Conservation (phyloP, 2,329 filamentous ascomycete genomes). For the Thelonectria olida region DNA sequence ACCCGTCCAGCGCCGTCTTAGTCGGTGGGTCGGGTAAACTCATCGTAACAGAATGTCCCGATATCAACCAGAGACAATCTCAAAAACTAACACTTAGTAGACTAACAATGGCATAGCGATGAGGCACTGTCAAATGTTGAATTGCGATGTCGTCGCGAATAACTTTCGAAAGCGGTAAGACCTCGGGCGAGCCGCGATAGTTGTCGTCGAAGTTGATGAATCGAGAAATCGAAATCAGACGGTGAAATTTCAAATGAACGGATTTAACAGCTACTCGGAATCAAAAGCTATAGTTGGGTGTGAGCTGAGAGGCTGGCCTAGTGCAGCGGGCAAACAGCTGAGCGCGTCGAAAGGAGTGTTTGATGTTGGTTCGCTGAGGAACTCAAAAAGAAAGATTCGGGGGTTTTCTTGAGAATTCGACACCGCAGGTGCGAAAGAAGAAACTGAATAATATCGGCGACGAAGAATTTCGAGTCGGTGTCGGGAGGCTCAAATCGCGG, state of each 20-base stretch:
- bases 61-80: constrained; percentile 20
- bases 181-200: constrained; percentile 13
- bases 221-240: background rate
- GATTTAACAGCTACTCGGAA: constrained; percentile 29
- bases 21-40: constrained; percentile 74
- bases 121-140: too few relatives aligned
- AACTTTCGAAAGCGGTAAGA: background rate
- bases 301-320: constrained; percentile 35
- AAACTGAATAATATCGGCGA: constrained; percentile 20
- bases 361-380: constrained; percentile 26
- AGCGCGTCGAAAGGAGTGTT: constrained; percentile 32
- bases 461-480: background rate
- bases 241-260: constrained; percentile 25
- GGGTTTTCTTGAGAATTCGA: constrained; percentile 26
- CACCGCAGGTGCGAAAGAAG: constrained; percentile 40
- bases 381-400: constrained; percentile 8
- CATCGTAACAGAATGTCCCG: constrained; percentile 60
- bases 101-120: constrained; percentile 40
- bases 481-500: constrained; percentile 3
- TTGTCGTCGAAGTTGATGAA: constrained; percentile 11
- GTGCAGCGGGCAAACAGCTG: constrained; percentile 32
- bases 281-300: constrained; percentile 28
- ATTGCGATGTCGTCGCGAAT: constrained; percentile 26
- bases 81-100: constrained; percentile 19
- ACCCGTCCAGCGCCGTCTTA: constrained; percentile 76